A percentile compares a stretch with the other conserved stretches of the same genome.
These are phyloP conservation scores for Puccinia hordei DNA, from an alignment of 1,284 basidiomycete species.

Conservation along the genomic window DNA sequence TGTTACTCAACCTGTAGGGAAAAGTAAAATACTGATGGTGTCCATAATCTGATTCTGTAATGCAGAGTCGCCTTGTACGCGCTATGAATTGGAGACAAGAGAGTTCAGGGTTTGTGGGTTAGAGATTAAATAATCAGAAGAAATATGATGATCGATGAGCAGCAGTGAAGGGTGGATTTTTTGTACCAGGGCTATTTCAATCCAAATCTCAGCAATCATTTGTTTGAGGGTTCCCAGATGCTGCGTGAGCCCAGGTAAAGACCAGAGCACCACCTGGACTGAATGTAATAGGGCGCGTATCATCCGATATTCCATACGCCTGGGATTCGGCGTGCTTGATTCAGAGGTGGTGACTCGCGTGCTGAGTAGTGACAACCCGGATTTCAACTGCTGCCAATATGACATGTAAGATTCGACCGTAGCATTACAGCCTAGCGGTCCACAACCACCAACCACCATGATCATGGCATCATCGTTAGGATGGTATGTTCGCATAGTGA, in stretches of 20 bases:
- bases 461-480: conserved; percentile 27
- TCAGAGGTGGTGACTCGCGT: conserved; percentile 13
- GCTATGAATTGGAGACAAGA: neutral
- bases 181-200: conserved; percentile 45
- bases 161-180: neutral
- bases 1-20: conserved; percentile 37
- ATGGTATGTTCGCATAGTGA: conserved; percentile 41
- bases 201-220: conserved; percentile 45
- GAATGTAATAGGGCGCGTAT: conserved; percentile 48
- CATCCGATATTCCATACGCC: conserved; percentile 26
- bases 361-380: conserved; percentile 33
- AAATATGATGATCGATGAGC: neutral
- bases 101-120: neutral
- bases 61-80: conserved; percentile 37
- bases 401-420: conserved; percentile 50
- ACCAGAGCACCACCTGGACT: conserved; percentile 43
- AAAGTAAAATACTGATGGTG: conserved; percentile 46
- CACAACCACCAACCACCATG: conserved; percentile 43
- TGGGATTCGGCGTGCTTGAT: neutral
- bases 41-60: conserved; percentile 49
- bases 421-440: conserved; percentile 43
- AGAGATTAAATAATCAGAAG: neutral
- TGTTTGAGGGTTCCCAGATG: conserved; percentile 44
- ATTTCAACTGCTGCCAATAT: conserved; percentile 50
- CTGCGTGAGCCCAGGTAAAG: conserved; percentile 41